A percentile compares a stretch with the other conserved stretches of the same genome.
Conservation (phyloP, 495 filamentous ascomycete species). For the Acidomyces sp. region DNA sequence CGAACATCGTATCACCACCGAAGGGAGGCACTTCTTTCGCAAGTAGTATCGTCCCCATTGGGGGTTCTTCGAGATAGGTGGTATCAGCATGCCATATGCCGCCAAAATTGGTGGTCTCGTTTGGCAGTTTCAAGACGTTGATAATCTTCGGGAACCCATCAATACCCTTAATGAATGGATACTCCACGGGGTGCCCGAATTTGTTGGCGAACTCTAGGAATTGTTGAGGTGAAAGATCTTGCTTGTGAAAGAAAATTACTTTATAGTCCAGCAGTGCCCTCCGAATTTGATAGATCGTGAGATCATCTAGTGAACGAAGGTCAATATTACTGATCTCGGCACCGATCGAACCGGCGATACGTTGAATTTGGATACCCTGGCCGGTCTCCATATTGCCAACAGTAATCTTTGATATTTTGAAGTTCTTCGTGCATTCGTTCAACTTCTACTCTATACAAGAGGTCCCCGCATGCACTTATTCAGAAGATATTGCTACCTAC, state of each 20-base stretch:
- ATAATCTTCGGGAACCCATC: conserved; percentile 16
- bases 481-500: too few relatives aligned
- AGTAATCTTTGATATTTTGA: too few relatives aligned
- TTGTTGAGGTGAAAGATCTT: conserved; percentile 25
- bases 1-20: conserved; percentile 28
- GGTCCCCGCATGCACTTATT: too few relatives aligned
- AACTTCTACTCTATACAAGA: too few relatives aligned
- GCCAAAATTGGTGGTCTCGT: conserved; percentile 17
- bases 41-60: conserved; percentile 25
- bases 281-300: conserved; percentile 1
- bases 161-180: conserved; percentile 10
- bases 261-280: conserved; percentile 32
- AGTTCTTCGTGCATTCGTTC: too few relatives aligned
- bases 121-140: conserved; percentile 14
- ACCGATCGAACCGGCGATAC: conserved; percentile 9
- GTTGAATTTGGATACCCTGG: not conserved
- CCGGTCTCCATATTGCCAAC: too few relatives aligned
- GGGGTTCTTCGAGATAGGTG: conserved; percentile 26
- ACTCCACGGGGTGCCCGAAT: conserved; percentile 18
- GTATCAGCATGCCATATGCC: conserved; percentile 27
- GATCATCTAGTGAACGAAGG: conserved; percentile 4
- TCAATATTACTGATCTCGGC: conserved; percentile 13
- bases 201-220: conserved; percentile 11
- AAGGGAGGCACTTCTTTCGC: conserved; percentile 22
- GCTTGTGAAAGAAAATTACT: conserved; percentile 33